Evolutionary conservation across 148 eudicot genomes (phyloP).

Genomic region (Vaccinium darrowii): DNA sequence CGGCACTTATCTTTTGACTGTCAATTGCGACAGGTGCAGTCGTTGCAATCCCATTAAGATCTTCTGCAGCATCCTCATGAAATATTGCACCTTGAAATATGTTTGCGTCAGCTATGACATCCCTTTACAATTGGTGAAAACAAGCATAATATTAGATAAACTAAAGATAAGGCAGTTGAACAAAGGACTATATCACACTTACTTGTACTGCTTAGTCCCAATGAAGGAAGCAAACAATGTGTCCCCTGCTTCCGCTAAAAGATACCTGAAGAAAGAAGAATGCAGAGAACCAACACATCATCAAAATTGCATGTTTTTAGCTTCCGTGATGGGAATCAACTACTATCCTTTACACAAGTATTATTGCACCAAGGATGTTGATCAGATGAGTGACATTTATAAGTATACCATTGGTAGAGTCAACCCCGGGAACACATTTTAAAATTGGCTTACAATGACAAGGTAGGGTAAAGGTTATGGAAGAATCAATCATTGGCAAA

Average conservation of each 20-base stretch:
- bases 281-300: not conserved
- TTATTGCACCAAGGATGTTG: conserved; percentile 5
- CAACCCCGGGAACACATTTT: not conserved
- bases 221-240: conserved; percentile 94
- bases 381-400: not conserved
- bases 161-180: conserved; percentile 2
- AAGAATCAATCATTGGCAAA: not conserved
- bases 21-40: conserved; percentile 42
- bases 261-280: conserved; percentile 53
- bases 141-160: conserved; percentile 16
- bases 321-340: not conserved
- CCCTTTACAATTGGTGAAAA: conserved; percentile 48
- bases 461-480: conserved; percentile 1
- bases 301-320: not conserved
- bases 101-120: conserved; percentile 92
- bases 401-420: not conserved
- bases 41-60: conserved; percentile 40
- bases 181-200: conserved; percentile 30
- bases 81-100: conserved; percentile 98
- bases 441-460: not conserved
- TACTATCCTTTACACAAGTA: not conserved
- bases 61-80: conserved; percentile 67
- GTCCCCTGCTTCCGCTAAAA: conserved; percentile 95
- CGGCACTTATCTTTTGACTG: conserved; percentile 38
- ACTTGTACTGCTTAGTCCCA: conserved; percentile 96